Evolutionary conservation across 2,329 filamentous ascomycete species (phyloP), one percentile per base, ranked within the genome.

Genomic region (Microcyclospora pomicola): DNA sequence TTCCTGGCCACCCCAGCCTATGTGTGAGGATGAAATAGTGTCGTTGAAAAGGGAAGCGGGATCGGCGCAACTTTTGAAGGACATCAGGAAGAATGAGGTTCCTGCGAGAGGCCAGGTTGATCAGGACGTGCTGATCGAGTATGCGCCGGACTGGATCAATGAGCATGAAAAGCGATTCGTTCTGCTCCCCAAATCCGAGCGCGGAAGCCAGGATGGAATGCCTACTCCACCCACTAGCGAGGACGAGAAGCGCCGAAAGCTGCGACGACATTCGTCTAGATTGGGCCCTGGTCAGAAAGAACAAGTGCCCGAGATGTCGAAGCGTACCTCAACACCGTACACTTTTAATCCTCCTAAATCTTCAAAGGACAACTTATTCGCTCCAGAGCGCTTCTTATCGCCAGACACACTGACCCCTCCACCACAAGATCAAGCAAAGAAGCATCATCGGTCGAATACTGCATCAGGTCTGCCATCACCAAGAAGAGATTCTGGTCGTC

Each of bases 1-100:
- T 38, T 50, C 56, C 42, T 68, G 65, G 53, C 76, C 79, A 5
- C 80, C 79, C 1, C 65, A 67, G 13, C 77, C 80, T 3, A 75
- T 59, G 28, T 78, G 80, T 34, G 81, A 87, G 55, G 80, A 86
- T 53, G 81, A 84, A 55, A 62, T 55, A 12, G 67, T 64, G 11
- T 73, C 80, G 6, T 58, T 83, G 29, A 71, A 70, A 5, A 74
- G 68, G 53, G 81, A 86, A 53, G 59, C 72, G 49, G 65, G 66
- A 16, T 50, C 56, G 32, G 59, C 59, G 19, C 48, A 52, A 27
- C 47, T 58, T 28, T 42, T 56, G 29, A 48, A 46, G 47, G 36
- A 55, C 48, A 32, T 50, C 46, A 38, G 66, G 63, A 40, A 53
- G 38, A 77, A 79, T 46, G 73, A 78, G 41, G 68, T 72, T 19